Evolutionary conservation across 352 stramenopile genomes (phyloP).

Genomic region (Elongisporangium anandrum): DNA sequence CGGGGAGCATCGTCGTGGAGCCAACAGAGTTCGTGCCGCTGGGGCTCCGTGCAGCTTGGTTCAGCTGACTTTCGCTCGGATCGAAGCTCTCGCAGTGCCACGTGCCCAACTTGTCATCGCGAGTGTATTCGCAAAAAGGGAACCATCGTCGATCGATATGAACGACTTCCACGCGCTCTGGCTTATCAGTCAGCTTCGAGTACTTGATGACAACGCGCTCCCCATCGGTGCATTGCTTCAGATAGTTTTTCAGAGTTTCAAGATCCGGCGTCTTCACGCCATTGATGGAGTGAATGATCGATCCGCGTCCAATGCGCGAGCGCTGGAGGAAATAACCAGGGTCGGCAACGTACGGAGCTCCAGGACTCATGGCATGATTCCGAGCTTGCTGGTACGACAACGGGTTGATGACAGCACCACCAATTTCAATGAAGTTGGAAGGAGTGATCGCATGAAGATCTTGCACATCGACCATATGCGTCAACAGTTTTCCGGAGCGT

Average conservation of each 20-base stretch:
- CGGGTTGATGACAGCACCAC: conserved; percentile 84
- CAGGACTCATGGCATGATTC: conserved; percentile 70
- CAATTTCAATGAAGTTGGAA: conserved; percentile 84
- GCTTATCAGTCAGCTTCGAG: conserved; percentile 66
- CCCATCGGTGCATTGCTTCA: conserved; percentile 70
- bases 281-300: conserved; percentile 88
- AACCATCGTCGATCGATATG: conserved; percentile 92
- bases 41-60: conserved; percentile 4
- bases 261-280: conserved; percentile 80
- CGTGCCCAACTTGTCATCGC: conserved; percentile 70
- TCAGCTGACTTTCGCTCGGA: conserved; percentile 6
- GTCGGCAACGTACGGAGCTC: conserved; percentile 79
- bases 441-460: conserved; percentile 85
- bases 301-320: conserved; percentile 74
- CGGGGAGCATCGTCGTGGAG: conserved; percentile 75
- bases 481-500: conserved; percentile 66
- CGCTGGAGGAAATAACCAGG: conserved; percentile 89
- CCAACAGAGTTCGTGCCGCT: conserved; percentile 33
- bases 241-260: conserved; percentile 77
- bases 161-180: conserved; percentile 80
- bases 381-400: conserved; percentile 89
- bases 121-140: conserved; percentile 77
- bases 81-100: conserved; percentile 78
- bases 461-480: conserved; percentile 60
- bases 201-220: conserved; percentile 86